These are phyloP conservation scores for Williopsis jadinii DNA, from an alignment of 1,139 yeast species.

Conservation along the genomic window DNA sequence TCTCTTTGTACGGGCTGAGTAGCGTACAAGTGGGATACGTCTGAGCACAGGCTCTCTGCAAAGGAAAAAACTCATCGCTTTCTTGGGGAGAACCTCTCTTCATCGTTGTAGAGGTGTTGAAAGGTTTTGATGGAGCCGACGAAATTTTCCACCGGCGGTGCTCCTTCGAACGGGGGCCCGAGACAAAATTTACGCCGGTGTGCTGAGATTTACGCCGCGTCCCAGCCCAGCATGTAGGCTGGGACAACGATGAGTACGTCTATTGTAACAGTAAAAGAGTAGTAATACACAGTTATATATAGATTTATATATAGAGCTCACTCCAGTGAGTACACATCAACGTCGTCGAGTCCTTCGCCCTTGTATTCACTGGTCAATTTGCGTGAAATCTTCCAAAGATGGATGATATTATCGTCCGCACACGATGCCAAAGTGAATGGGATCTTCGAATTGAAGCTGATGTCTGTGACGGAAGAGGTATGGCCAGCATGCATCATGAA, in stretches of 20 bases:
- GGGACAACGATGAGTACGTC: too few relatives aligned
- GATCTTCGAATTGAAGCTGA: constrained; percentile 56
- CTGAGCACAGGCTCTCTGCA: constrained; percentile 7
- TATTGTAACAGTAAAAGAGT: too few relatives aligned
- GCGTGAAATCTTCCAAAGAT: constrained; percentile 63
- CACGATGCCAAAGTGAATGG: constrained; percentile 72
- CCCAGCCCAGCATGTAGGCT: too few relatives aligned
- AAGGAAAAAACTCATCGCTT: constrained; percentile 9
- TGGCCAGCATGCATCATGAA: constrained; percentile 88
- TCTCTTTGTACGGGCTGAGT: constrained; percentile 30
- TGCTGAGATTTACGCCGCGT: constrained; percentile 5
- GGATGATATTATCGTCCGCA: constrained; percentile 73
- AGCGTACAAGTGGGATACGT: constrained; percentile 21
- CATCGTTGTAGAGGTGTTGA: too few relatives aligned
- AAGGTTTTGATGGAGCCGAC: too few relatives aligned
- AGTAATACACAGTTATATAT: background rate
- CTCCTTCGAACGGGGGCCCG: too few relatives aligned
- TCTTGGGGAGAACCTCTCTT: too few relatives aligned
- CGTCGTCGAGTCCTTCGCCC: constrained; percentile 22
- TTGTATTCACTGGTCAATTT: constrained; percentile 37
- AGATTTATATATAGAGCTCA: constrained; percentile 3
- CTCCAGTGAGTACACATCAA: constrained; percentile 17
- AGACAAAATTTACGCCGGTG: constrained; percentile 2
- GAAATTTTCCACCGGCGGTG: too few relatives aligned
- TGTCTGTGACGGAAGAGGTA: constrained; percentile 66